Base-by-base conservation (phyloP, 495 filamentous ascomycete genomes). In the Talaromyces trachyspermus region DNA sequence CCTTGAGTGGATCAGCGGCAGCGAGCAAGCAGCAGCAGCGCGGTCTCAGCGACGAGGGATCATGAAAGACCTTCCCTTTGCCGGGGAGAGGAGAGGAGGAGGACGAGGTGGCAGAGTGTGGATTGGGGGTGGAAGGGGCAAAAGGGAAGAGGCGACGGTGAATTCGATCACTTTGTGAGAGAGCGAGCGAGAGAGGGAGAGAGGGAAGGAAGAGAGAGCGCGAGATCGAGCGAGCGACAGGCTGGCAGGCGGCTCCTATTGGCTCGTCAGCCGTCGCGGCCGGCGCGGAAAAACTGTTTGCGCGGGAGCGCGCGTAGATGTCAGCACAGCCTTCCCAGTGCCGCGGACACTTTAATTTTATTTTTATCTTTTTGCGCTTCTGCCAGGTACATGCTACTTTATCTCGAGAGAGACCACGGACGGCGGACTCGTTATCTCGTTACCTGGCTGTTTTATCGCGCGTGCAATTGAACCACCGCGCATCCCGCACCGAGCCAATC, bases 51-150 rank as follows among this genome's bases (percentile, higher is more conserved):
- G n/a, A n/a, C n/a, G n/a, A n/a, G n/a, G n/a, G n/a, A n/a, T n/a
- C n/a, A n/a, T n/a, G n/a, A n/a, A n/a, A n/a, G n/a, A n/a, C n/a
- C 27, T 30, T 12, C 27, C 27, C 6, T 30, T 6, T 30, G 12
- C 6, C 27, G 12, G 12, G 27, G 12, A 30, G 12, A 30, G 27
- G 27, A 30, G 27, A 30, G 27, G 12, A n/a, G n/a, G n/a, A n/a
- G n/a, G n/a, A n/a, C n/a, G n/a, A n/a, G n/a, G n/a, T n/a, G n/a
- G n/a, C n/a, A n/a, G n/a, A n/a, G n/a, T n/a, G n/a, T n/a, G n/a
- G n/a, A n/a, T n/a, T n/a, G n/a, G n/a, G 51, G 47, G 55, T 60
- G 56, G 49, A 54, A 55, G 53, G 58, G 53, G 49, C 54, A 51
- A 49, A 46, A 23, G 44, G 19, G 48, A 41, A 44, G 58, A 59